Conservation (phyloP, 495 filamentous ascomycete genomes). For the Penicillium arizonense region DNA sequence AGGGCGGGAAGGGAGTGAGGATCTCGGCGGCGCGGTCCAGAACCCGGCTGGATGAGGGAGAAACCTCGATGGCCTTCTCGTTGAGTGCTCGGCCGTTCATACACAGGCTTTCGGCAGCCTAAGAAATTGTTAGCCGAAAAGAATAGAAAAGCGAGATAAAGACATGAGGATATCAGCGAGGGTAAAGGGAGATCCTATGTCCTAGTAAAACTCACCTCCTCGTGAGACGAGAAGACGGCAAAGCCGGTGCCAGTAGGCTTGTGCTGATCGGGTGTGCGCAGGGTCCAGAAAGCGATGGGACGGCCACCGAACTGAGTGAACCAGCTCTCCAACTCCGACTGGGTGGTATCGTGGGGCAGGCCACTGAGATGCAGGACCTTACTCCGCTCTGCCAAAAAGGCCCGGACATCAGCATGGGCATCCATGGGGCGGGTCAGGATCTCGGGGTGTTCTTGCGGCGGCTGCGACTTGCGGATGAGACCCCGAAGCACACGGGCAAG, state of each 20-base stretch:
- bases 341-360: constrained; percentile 94
- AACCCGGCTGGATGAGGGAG: constrained; percentile 91
- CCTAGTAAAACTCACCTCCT: constrained; percentile 73
- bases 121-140: constrained; percentile 23
- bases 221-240: constrained; percentile 96
- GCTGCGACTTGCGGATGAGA: constrained; percentile 92
- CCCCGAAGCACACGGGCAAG: constrained; percentile 88
- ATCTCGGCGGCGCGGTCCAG: constrained; percentile 94
- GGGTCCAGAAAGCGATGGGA: constrained; percentile 98
- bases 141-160: not conserved
- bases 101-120: constrained; percentile 94
- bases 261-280: constrained; percentile 96
- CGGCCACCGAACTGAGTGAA: constrained; percentile 98
- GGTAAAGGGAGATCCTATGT: not conserved
- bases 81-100: constrained; percentile 99
- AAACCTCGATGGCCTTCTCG: constrained; percentile 98
- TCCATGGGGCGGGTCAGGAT: constrained; percentile 94
- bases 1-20: constrained; percentile 92
- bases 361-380: constrained; percentile 98
- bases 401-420: constrained; percentile 93
- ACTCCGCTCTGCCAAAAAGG: constrained; percentile 90
- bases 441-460: constrained; percentile 87
- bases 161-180: not conserved
- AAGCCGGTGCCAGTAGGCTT: constrained; percentile 98
- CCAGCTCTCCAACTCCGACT: constrained; percentile 98